Conservation (phyloP, 768 basidiomycete species). For the Boletellus emodensis region DNA sequence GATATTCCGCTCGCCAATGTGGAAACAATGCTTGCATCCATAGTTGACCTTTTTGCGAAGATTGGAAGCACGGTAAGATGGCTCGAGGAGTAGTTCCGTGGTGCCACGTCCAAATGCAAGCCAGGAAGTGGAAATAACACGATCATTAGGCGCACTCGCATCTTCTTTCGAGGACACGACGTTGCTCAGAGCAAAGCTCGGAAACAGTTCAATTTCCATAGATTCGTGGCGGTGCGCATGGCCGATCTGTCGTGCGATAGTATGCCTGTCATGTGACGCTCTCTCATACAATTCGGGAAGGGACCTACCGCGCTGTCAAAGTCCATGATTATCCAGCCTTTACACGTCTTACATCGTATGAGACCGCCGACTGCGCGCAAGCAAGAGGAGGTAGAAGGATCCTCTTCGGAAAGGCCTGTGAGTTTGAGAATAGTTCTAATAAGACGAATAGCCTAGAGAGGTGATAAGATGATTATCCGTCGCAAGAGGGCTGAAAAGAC, state of each 20-base stretch:
- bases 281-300: no score
- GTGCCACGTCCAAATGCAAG: conserved; percentile 25
- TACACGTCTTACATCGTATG: conserved; percentile 50
- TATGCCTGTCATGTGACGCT: neutral
- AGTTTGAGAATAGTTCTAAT: conserved; percentile 37
- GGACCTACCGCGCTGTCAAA: conserved; percentile 43
- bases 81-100: conserved; percentile 15
- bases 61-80: conserved; percentile 17
- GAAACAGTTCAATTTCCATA: conserved; percentile 40
- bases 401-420: conserved; percentile 29
- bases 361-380: conserved; percentile 26
- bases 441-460: conserved; percentile 44
- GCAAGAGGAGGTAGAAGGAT: conserved; percentile 15
- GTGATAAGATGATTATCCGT: neutral
- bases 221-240: conserved; percentile 62
- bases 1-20: neutral
- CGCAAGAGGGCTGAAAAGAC: neutral
- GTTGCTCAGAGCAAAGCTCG: fast-evolving
- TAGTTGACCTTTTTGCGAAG: conserved; percentile 38
- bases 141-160: no score
- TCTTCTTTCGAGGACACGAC: neutral
- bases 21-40: conserved; percentile 53
- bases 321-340: conserved; percentile 45
- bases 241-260: conserved; percentile 41
- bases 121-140: fast-evolving